Percentiles rank a stretch among this genome's conserved stretches.
Conservation (phyloP, 805 yeast genomes). For the Sugiyamaella chiloensis region DNA sequence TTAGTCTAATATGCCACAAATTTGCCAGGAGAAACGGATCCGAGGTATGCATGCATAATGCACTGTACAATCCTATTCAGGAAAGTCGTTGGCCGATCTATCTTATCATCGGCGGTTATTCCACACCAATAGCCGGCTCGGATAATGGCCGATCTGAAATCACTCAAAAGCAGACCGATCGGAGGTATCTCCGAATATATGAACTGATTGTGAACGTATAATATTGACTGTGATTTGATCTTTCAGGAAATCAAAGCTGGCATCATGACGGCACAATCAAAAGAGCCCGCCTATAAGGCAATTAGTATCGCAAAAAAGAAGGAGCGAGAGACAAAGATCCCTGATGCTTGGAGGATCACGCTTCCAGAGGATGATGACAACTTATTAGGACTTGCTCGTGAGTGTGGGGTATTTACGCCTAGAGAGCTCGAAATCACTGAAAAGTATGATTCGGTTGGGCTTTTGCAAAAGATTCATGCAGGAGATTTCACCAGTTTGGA, state of each 20-base stretch:
- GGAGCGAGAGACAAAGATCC: neutral
- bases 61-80: no score
- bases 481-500: neutral
- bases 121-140: neutral
- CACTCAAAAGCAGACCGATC: no score
- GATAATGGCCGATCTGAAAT: neutral
- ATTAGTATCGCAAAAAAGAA: neutral
- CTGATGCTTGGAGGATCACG: neutral
- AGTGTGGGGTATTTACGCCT: neutral
- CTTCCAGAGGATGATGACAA: constrained; percentile 1
- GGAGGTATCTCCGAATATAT: neutral
- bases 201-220: no score
- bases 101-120: constrained; percentile 9
- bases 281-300: neutral
- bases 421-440: constrained; percentile 1
- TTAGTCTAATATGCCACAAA: no score
- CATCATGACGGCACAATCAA: no score
- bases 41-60: no score
- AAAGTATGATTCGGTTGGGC: neutral
- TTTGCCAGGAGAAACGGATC: no score
- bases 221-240: no score
- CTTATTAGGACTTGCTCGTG: neutral
- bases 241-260: no score
- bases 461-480: neutral
- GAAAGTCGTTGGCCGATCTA: neutral